These are phyloP conservation scores for Phellinidium pouzarii DNA, from an alignment of 1,284 basidiomycete genomes.

Conservation along the genomic window DNA sequence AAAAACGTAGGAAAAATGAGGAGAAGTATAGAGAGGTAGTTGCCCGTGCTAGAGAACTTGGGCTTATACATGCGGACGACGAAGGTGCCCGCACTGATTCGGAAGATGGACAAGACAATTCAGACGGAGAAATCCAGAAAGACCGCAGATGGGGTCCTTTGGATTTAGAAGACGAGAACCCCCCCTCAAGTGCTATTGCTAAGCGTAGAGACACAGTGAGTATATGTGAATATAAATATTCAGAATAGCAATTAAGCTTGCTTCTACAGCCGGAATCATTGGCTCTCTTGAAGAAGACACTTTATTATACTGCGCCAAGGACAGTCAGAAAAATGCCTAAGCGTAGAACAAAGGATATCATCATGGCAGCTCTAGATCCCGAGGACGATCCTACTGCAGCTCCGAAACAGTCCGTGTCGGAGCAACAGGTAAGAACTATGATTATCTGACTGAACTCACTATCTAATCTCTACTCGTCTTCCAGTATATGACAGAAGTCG, in stretches of 20 bases:
- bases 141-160: conserved; percentile 48
- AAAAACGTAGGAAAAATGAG: conserved; percentile 34
- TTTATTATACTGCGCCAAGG: conserved; percentile 49
- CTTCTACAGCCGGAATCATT: conserved; percentile 42
- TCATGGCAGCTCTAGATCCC: conserved; percentile 45
- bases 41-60: conserved; percentile 40
- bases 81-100: conserved; percentile 16
- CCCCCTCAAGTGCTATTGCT: conserved; percentile 59
- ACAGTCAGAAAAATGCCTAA: conserved; percentile 50
- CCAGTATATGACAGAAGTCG: conserved; percentile 12
- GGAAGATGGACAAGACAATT: conserved; percentile 14
- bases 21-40: conserved; percentile 37
- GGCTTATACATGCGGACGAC: conserved; percentile 31
- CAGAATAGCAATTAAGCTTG: conserved; percentile 6
- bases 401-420: conserved; percentile 50
- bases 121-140: conserved; percentile 25
- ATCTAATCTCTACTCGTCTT: not conserved
- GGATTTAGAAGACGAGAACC: conserved; percentile 50
- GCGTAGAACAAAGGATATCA: conserved; percentile 36
- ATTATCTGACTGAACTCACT: conserved; percentile 29
- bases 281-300: conserved; percentile 48
- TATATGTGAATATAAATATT: not conserved
- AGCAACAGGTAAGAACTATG: conserved; percentile 39
- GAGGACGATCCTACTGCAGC: conserved; percentile 42
- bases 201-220: conserved; percentile 54